Evolutionary conservation across 306 rosid genomes (phyloP), one percentile per base, ranked within the genome.

Genomic region (Castanea crenata): DNA sequence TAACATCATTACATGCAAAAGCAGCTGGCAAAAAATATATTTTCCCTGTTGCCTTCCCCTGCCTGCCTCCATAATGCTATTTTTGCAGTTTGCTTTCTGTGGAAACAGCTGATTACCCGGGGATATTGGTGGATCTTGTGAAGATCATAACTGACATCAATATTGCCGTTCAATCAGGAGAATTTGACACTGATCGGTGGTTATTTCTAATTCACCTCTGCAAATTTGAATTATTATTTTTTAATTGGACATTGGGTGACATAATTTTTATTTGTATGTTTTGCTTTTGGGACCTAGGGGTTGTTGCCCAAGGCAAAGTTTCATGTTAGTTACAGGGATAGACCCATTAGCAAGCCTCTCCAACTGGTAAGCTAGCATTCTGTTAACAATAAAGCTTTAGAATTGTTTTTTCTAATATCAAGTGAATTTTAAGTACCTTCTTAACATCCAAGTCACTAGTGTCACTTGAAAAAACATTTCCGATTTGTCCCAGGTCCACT

Each of bases 261-360:
- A 52, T 76, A 34, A 70, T 55, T 27, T 27, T 61, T 32, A 63
- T 81, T 25, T 55, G 16, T 65, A 69, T 61, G 49, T 77, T 55
- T 73, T 70, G 79, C 77, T 77, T 68, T 32, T 68, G 38, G 71
- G 68, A 80, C 57, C 20, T 76, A 90, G 97, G 97, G 97, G 38
- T 83, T 94, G 73, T 86, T 94, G 90, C 97, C 97, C 3, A 94
- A 94, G 90, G 91, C 97, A 64, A 92, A 87, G 76, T 94, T 94
- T 85, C 97, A 94, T 78, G 97, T 94, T 65, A 89, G 89, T 89
- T 94, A 92, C 89, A 87, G 63, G 78, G 92, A 84, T 31, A 92
- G 91, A 83, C 82, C 97, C 25, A 29, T 91, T 63, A 83, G 77
- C 81, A 85, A 81, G 88, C 97, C 97, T 82, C 94, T 92, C 74